Percentiles rank a stretch among this genome's conserved stretches.
Evolutionary conservation across 1,139 yeast genomes (phyloP).

Genomic region (Pichia sp.): DNA sequence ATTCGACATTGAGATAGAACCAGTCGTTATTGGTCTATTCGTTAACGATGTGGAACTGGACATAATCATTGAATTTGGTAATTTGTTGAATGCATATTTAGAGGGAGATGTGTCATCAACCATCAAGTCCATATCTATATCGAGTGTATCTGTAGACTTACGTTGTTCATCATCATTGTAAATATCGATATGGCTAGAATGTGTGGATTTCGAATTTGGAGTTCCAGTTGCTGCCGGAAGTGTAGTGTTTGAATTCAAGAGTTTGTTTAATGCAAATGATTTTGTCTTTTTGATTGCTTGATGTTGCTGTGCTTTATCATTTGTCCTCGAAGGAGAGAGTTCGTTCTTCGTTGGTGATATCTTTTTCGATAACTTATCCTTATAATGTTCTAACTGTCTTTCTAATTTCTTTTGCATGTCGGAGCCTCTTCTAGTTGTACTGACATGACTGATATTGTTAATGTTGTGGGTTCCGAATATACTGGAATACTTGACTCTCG

Average conservation of each 20-base stretch:
- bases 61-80: neutral
- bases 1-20: constrained; percentile 21
- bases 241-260: neutral
- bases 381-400: constrained; percentile 13
- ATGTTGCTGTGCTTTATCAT: neutral
- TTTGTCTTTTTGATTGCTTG: constrained; percentile 5
- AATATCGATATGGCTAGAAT: neutral
- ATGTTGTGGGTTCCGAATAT: constrained; percentile 5
- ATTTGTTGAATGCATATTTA: constrained; percentile 14
- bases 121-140: neutral
- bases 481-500: constrained; percentile 8
- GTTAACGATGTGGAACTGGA: neutral
- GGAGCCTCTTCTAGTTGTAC: constrained; percentile 7
- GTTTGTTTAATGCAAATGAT: constrained; percentile 7
- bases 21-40: constrained; percentile 12
- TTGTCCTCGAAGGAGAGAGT: neutral
- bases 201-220: too few relatives aligned
- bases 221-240: too few relatives aligned
- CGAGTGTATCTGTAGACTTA: neutral
- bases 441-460: neutral
- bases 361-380: constrained; percentile 15
- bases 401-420: constrained; percentile 16
- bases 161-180: neutral
- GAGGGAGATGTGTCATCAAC: constrained; percentile 25
- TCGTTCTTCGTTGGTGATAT: constrained; percentile 11